Percentiles rank a stretch among this genome's conserved stretches.
phyloP scores from a whole-genome alignment of 768 basidiomycete genomes.

The Rubroboletus satanas region DNA sequence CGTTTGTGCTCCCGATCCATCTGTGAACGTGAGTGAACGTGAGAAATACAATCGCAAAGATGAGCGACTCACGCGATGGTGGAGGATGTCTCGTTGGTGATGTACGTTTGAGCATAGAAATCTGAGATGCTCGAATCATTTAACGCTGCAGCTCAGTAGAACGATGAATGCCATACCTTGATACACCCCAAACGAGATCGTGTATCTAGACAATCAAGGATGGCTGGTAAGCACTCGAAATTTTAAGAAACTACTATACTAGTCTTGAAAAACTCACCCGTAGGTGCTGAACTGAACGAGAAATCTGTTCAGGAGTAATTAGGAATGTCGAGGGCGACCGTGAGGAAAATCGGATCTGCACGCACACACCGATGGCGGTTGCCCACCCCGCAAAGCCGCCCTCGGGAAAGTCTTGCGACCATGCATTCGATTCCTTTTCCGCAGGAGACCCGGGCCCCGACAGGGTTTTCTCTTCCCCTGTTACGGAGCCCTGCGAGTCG shows the following conservation, averaged over 20 bases:
- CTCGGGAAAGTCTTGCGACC: slow-evolving; percentile 19
- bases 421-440: neutral
- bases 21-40: slow-evolving; percentile 14
- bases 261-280: slow-evolving; percentile 23
- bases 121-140: slow-evolving; percentile 21
- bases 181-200: slow-evolving; percentile 41
- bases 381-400: slow-evolving; percentile 31
- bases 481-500: neutral
- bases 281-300: slow-evolving; percentile 38
- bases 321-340: neutral
- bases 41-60: neutral
- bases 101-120: slow-evolving; percentile 37
- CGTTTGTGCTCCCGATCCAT: slow-evolving; percentile 49
- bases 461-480: neutral
- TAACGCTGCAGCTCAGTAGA: neutral
- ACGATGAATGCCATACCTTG: slow-evolving; percentile 29
- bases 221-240: neutral
- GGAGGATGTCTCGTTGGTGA: slow-evolving; percentile 36
- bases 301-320: slow-evolving; percentile 24
- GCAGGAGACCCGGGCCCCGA: neutral
- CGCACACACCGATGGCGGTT: slow-evolving; percentile 31
- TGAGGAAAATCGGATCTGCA: neutral
- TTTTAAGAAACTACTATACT: neutral
- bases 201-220: slow-evolving; percentile 24
- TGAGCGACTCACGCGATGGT: slow-evolving; percentile 36